Evolutionary conservation across 31 red algal species (phyloP).

Genomic region (Bonnemaisonia californica): DNA sequence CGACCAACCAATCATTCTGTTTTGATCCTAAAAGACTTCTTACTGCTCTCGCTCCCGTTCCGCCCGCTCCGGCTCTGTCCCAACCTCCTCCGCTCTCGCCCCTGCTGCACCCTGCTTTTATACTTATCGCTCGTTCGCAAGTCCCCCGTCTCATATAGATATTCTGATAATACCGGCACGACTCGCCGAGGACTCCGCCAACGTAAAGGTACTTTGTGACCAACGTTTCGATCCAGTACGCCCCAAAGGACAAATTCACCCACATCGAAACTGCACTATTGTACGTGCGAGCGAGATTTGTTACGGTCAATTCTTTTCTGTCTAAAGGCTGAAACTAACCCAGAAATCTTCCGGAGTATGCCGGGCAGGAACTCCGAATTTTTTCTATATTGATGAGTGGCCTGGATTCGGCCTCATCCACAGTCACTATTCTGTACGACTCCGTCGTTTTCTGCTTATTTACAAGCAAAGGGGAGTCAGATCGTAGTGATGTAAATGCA

Average conservation of each 20-base stretch:
- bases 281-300: conserved; percentile 14
- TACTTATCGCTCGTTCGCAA: background rate
- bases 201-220: background rate
- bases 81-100: too few species aligned
- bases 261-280: background rate
- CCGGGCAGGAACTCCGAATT: background rate
- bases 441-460: background rate
- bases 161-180: background rate
- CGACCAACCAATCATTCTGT: too few species aligned
- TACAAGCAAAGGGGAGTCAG: background rate
- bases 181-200: conserved; percentile 4
- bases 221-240: background rate
- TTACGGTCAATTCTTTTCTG: background rate
- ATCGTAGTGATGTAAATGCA: background rate
- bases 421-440: background rate
- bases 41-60: too few species aligned
- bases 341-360: conserved; percentile 10
- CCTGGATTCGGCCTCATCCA: background rate
- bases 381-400: background rate
- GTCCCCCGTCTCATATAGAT: conserved; percentile 10
- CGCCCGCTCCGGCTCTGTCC: too few species aligned
- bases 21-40: too few species aligned
- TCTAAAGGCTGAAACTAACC: background rate
- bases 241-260: conserved; percentile 12
- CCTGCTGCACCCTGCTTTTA: too few species aligned